Evolutionary conservation across 805 yeast species (phyloP).

Genomic region (Nakazawaea ishiwadae): DNA sequence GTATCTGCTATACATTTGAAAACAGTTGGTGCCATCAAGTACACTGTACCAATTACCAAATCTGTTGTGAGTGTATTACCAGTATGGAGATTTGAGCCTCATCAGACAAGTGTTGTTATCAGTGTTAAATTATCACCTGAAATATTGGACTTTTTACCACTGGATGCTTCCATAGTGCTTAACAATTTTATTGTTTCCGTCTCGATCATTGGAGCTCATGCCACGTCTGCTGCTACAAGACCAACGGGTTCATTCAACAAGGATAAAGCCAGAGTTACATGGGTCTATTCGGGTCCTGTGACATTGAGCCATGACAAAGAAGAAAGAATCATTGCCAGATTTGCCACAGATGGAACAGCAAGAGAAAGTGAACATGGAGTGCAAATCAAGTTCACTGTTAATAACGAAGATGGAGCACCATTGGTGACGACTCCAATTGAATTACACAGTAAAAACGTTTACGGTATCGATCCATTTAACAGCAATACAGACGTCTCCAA

Average conservation of each 20-base stretch:
- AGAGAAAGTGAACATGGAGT: slow-evolving; percentile 74
- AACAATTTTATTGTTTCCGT: slow-evolving; percentile 61
- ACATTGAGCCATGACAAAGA: slow-evolving; percentile 38
- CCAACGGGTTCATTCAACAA: slow-evolving; percentile 90
- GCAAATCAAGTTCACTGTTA: slow-evolving; percentile 56
- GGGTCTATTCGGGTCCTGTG: slow-evolving; percentile 50
- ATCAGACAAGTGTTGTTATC: slow-evolving; percentile 81
- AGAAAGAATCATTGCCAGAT: slow-evolving; percentile 79
- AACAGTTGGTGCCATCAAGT: slow-evolving; percentile 79
- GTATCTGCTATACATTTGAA: slow-evolving; percentile 51
- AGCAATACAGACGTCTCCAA: slow-evolving; percentile 12
- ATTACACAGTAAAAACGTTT: slow-evolving; percentile 21
- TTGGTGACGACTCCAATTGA: slow-evolving; percentile 37
- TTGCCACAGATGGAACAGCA: slow-evolving; percentile 68
- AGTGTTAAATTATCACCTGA: slow-evolving; percentile 55
- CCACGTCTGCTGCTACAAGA: slow-evolving; percentile 75
- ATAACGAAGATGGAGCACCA: slow-evolving; percentile 36
- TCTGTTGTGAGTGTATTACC: slow-evolving; percentile 63
- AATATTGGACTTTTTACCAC: slow-evolving; percentile 29
- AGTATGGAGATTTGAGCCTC: slow-evolving; percentile 84
- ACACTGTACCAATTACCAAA: slow-evolving; percentile 43
- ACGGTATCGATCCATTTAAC: slow-evolving; percentile 30
- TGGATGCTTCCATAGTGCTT: slow-evolving; percentile 36
- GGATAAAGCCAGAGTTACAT: slow-evolving; percentile 80
- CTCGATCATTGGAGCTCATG: slow-evolving; percentile 56